Conservation (phyloP, 1,284 basidiomycete species). For the Thelephora terrestris region DNA sequence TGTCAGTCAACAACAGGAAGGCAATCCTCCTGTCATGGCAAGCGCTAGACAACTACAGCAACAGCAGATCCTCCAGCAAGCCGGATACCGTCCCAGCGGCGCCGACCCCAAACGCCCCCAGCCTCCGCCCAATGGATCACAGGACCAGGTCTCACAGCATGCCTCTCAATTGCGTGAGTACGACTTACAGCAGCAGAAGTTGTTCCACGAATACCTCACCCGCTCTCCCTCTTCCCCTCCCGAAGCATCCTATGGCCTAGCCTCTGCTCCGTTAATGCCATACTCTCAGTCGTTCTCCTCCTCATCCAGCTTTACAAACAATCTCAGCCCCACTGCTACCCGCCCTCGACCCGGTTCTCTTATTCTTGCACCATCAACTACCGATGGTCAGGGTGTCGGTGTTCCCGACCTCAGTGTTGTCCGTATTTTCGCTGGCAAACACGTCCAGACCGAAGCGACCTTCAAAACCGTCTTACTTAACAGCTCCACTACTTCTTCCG, state of each 20-base stretch:
- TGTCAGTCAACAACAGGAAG: constrained; percentile 23
- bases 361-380: constrained; percentile 48
- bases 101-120: constrained; percentile 24
- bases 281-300: constrained; percentile 32
- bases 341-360: constrained; percentile 64
- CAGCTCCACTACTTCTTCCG: constrained; percentile 70
- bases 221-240: constrained; percentile 69
- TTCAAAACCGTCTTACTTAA: constrained; percentile 97
- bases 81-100: constrained; percentile 12
- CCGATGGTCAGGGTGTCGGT: constrained; percentile 49
- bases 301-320: constrained; percentile 26
- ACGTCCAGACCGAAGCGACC: constrained; percentile 84
- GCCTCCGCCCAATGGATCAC: constrained; percentile 10
- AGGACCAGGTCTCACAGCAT: constrained; percentile 28
- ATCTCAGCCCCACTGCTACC: constrained; percentile 29
- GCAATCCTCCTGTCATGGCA: constrained; percentile 31
- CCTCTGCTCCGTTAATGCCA: constrained; percentile 49
- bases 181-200: constrained; percentile 81
- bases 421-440: constrained; percentile 87
- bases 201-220: constrained; percentile 83
- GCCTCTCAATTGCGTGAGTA: constrained; percentile 70
- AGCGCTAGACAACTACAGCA: constrained; percentile 33
- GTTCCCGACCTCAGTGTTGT: constrained; percentile 89
- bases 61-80: constrained; percentile 5
- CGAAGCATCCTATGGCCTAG: constrained; percentile 59